Conservation (phyloP, 805 yeast species). For the Yarrowia osloensis region DNA sequence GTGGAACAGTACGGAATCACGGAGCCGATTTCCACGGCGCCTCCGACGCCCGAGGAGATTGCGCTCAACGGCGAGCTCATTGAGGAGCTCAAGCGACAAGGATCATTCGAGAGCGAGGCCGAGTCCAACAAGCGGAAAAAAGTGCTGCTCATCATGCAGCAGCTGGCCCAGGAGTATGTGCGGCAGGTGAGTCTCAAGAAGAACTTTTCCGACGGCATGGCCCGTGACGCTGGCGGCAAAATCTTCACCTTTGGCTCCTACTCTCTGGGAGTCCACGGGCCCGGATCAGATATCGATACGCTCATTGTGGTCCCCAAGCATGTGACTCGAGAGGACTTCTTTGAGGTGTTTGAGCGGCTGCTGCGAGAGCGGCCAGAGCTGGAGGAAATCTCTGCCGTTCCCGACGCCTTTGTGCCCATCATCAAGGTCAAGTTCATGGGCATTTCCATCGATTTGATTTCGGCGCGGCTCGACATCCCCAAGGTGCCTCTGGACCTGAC, state of each 20-base stretch:
- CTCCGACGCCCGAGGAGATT: constrained; percentile 81
- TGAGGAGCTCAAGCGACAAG: constrained; percentile 74
- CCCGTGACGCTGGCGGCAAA: constrained; percentile 95
- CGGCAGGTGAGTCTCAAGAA: constrained; percentile 73
- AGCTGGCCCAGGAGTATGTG: constrained; percentile 77
- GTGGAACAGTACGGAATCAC: constrained; percentile 61
- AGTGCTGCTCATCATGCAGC: constrained; percentile 70
- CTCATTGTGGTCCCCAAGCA: constrained; percentile 97
- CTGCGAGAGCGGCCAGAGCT: constrained; percentile 74
- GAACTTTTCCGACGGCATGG: constrained; percentile 97
- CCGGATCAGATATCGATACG: constrained; percentile 97
- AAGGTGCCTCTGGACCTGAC: constrained; percentile 76
- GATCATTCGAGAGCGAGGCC: constrained; percentile 84
- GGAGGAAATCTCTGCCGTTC: constrained; percentile 89
- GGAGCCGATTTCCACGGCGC: constrained; percentile 80
- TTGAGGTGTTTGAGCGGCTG: constrained; percentile 72
- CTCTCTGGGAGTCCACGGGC: constrained; percentile 93
- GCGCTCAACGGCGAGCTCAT: constrained; percentile 73
- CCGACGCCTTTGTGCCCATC: constrained; percentile 97
- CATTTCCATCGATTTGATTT: constrained; percentile 88
- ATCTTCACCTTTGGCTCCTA: constrained; percentile 96
- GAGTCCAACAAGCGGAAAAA: constrained; percentile 80
- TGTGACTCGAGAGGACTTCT: constrained; percentile 86
- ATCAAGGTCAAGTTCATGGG: constrained; percentile 87
- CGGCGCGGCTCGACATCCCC: constrained; percentile 79